These are phyloP conservation scores for Pseudocercospora cruenta DNA, from an alignment of 2,329 filamentous ascomycete genomes.

Conservation along the genomic window DNA sequence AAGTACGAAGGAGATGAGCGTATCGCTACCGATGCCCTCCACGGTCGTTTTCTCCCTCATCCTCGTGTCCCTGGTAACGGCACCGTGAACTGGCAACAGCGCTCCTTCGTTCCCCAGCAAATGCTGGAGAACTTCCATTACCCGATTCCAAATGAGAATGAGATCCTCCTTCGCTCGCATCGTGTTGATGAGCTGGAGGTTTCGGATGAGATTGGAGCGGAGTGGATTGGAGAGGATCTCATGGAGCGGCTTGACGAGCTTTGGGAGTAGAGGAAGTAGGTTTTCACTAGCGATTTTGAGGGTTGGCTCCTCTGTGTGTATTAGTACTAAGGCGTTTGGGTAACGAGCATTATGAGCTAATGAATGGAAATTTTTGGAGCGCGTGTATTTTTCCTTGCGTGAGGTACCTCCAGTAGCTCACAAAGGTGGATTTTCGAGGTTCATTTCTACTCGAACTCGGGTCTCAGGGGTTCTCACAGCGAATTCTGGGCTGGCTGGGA, in stretches of 20 bases:
- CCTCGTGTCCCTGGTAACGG: slow-evolving; percentile 48
- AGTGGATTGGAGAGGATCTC: slow-evolving; percentile 30
- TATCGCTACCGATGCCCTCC: slow-evolving; percentile 47
- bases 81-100: slow-evolving; percentile 48
- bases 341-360: not conserved
- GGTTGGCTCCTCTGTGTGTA: too few relatives aligned
- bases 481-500: not conserved
- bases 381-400: not conserved
- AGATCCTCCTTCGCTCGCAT: slow-evolving; percentile 25
- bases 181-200: slow-evolving; percentile 28
- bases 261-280: not conserved
- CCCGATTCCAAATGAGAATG: slow-evolving; percentile 18
- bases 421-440: not conserved
- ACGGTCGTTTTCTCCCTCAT: slow-evolving; percentile 48
- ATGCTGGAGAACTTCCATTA: slow-evolving; percentile 42
- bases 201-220: slow-evolving; percentile 25
- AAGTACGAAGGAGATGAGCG: slow-evolving; percentile 54
- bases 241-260: slow-evolving; percentile 26
- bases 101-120: slow-evolving; percentile 43
- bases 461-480: not conserved
- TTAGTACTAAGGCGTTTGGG: not conserved
- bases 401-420: not conserved
- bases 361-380: not conserved
- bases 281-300: too few relatives aligned
- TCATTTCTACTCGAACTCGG: not conserved